Base-by-base conservation (phyloP, 768 basidiomycete species). In the Boletellus ananas region DNA sequence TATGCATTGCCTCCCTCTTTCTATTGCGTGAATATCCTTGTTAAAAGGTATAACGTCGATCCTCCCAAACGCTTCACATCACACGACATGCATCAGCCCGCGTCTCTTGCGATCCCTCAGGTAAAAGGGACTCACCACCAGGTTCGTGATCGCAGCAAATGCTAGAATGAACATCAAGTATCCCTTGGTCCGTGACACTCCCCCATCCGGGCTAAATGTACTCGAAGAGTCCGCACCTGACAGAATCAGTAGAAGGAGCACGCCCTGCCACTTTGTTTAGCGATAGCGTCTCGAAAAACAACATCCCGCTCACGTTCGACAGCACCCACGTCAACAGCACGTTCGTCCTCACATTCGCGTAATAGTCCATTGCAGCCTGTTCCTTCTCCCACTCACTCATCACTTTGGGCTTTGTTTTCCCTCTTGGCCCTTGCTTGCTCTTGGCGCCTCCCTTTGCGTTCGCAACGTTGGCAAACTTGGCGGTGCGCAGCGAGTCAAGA, bases 281-380 rank as follows among this genome's bases (percentile, higher is more conserved):
- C 25, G n/a, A 14, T 10, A 3, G 34, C 35, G 6, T 14, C 20
- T 11, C 23, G 3, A 27, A 9, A 12, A 14, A 48, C 23, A 9
- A 50, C 14, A 2, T 16, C 16, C 14, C 47, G 62, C 78, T 57
- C 58, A 90, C 91, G 61, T 94, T 94, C 23, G 89, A 86, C 52
- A 94, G 61, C 4, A 89, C 88, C 92, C 92, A 94, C 3, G 78
- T 72, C 48, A 94, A 72, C 38, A 94, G 67, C 31, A 77, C 87
- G 70, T 93, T 92, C 7, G 90, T 92, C 55, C 91, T 73, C 47
- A 94, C 88, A 59, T 83, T 84, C 1, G 90, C 89, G 66, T 93
- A 94, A 70, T 93, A 94, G 58, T 91, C 89, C 61, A 83, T 85
- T 10, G 87, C 87, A 1, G 77, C 78, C 55, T 83, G 78, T 56